Evolutionary conservation across 345 rosid genomes (phyloP).

Genomic region (Erysimum cheiranthoides): DNA sequence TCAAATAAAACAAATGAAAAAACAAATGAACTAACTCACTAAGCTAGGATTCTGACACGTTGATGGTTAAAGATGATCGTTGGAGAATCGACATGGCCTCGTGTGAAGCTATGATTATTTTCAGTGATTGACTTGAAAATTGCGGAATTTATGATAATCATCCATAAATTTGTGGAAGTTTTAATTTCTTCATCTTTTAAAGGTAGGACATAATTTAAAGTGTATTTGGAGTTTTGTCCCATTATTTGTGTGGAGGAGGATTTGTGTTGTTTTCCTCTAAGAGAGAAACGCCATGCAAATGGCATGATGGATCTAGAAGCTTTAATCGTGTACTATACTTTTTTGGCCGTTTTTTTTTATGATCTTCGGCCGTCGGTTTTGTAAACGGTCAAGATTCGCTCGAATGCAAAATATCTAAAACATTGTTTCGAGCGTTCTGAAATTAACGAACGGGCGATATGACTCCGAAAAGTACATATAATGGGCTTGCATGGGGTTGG

Average conservation of each 20-base stretch:
- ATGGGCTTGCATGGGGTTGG: too few species aligned
- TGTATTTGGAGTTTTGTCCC: not conserved
- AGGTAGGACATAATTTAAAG: not conserved
- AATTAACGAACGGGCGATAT: too few species aligned
- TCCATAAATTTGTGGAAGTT: not conserved
- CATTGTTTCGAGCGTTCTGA: not conserved
- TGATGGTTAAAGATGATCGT: conserved; percentile 9
- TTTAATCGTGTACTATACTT: not conserved
- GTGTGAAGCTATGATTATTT: conserved; percentile 37
- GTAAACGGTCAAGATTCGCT: conserved; percentile 20
- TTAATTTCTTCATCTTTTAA: not conserved
- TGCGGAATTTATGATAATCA: conserved; percentile 22
- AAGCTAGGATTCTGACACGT: conserved; percentile 16
- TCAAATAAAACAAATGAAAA: accelerated
- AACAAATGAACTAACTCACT: not conserved
- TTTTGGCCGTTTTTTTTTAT: conserved; percentile 1
- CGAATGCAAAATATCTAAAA: conserved; percentile 5
- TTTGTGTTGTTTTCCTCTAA: not conserved
- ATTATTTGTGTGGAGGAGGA: conserved; percentile 19
- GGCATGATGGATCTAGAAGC: conserved; percentile 25
- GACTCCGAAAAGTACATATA: too few species aligned
- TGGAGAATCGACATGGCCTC: not conserved
- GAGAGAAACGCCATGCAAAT: conserved; percentile 28
- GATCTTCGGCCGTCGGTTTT: conserved; percentile 7
- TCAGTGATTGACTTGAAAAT: conserved; percentile 18